Percentiles rank a stretch among this genome's conserved stretches.
These are phyloP conservation scores for Elongisporangium prolatum DNA, from an alignment of 352 stramenopile genomes.

Conservation along the genomic window DNA sequence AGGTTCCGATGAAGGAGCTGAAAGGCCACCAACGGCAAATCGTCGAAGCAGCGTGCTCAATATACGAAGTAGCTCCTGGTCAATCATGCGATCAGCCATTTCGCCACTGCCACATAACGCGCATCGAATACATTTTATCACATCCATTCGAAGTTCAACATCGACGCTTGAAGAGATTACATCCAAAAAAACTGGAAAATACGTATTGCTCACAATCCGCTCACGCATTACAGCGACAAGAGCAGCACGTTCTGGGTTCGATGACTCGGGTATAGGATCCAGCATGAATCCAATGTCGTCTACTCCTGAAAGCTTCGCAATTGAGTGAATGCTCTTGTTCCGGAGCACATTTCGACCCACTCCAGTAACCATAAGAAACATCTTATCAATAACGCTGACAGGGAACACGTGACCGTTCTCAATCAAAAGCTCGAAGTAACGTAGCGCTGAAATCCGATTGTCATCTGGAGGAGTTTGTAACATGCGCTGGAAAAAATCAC, in stretches of 20 bases:
- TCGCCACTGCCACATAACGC: conserved; percentile 54
- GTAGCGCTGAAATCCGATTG: conserved; percentile 62
- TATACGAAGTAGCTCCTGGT: conserved; percentile 57
- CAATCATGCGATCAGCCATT: conserved; percentile 51
- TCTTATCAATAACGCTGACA: conserved; percentile 56
- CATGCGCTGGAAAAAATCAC: conserved; percentile 71
- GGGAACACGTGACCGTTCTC: conserved; percentile 51
- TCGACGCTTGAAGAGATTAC: conserved; percentile 46
- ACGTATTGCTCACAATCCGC: conserved; percentile 45
- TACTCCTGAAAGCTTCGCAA: conserved; percentile 50
- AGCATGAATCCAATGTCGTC: conserved; percentile 41
- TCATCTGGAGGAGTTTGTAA: conserved; percentile 74
- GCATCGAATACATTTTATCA: conserved; percentile 69
- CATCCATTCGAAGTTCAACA: conserved; percentile 39
- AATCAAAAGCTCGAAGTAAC: conserved; percentile 61
- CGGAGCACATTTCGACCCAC: conserved; percentile 45
- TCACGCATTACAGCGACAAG: conserved; percentile 61
- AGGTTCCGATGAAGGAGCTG: conserved; percentile 6
- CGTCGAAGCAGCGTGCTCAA: not conserved
- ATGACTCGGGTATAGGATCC: conserved; percentile 33
- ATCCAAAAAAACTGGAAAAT: conserved; percentile 62
- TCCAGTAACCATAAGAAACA: conserved; percentile 58
- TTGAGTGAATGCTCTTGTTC: conserved; percentile 44
- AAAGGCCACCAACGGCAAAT: not conserved
- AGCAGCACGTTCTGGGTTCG: conserved; percentile 32